Evolutionary conservation across 331 rosid species (phyloP).

Genomic region (Telfairia occidentalis): DNA sequence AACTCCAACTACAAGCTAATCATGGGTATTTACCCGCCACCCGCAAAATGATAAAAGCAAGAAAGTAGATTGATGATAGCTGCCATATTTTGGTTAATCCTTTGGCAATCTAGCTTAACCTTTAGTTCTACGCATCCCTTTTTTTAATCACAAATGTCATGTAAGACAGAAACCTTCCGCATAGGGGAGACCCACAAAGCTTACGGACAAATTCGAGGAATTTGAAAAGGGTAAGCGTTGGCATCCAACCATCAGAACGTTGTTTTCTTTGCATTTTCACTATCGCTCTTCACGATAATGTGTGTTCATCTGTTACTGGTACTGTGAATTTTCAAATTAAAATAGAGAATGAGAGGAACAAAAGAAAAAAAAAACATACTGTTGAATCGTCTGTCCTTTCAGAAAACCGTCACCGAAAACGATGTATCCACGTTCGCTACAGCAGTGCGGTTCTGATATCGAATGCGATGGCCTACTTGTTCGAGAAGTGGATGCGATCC

Average conservation of each 20-base stretch:
- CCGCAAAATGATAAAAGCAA: conserved; percentile 14
- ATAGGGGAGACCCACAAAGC: conserved; percentile 48
- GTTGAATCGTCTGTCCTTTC: conserved; percentile 24
- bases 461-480: conserved; percentile 3
- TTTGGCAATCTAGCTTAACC: conserved; percentile 23
- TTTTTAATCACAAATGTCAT: conserved; percentile 17
- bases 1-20: conserved; percentile 27
- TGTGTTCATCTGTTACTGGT: background rate
- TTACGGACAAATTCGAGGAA: conserved; percentile 46
- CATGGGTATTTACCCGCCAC: conserved; percentile 38
- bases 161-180: conserved; percentile 28
- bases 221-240: conserved; percentile 22
- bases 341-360: background rate
- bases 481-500: conserved; percentile 7
- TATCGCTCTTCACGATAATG: conserved; percentile 3
- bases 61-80: conserved; percentile 20
- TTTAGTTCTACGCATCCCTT: conserved; percentile 32
- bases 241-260: conserved; percentile 27
- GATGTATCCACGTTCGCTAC: conserved; percentile 2
- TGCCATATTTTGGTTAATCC: conserved; percentile 22
- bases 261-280: conserved; percentile 19
- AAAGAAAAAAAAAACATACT: conserved; percentile 12
- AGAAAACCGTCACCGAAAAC: conserved; percentile 21
- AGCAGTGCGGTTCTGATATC: conserved; percentile 7
- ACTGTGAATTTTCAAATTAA: background rate